Conservation (phyloP, 257 asterid species). For the Gardenia jasminoides region DNA sequence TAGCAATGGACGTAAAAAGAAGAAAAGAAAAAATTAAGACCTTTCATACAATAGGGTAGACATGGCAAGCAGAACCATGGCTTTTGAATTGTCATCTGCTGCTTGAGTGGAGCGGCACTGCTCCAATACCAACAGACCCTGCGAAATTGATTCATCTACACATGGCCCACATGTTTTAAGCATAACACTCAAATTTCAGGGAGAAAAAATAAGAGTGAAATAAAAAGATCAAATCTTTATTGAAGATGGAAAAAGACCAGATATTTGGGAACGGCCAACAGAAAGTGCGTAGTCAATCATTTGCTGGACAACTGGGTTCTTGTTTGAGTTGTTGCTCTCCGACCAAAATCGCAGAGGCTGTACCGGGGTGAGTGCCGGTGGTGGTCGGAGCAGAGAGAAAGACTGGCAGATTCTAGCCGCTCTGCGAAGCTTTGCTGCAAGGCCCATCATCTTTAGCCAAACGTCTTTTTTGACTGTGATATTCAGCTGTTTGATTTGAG, state of each 20-base stretch:
- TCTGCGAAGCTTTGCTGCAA: conserved; percentile 45
- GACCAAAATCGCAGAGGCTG: conserved; percentile 39
- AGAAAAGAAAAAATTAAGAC: conserved; percentile 14
- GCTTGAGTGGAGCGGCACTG: conserved; percentile 77
- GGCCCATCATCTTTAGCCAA: conserved; percentile 41
- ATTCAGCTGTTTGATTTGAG: too few species aligned
- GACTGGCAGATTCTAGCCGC: conserved; percentile 29
- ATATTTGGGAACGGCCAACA: conserved; percentile 64
- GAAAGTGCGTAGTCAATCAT: conserved; percentile 80
- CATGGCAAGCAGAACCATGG: conserved; percentile 72
- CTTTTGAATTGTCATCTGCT: conserved; percentile 70
- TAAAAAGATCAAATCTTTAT: too few species aligned
- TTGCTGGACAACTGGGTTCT: conserved; percentile 62
- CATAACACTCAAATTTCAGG: not conserved
- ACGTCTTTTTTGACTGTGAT: not conserved
- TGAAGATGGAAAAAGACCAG: conserved; percentile 44
- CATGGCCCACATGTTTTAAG: not conserved
- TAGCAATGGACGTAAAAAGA: not conserved
- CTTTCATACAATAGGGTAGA: conserved; percentile 77
- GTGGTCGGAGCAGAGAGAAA: conserved; percentile 31
- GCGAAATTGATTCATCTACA: conserved; percentile 75
- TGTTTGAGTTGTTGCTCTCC: conserved; percentile 10
- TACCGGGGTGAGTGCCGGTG: conserved; percentile 28
- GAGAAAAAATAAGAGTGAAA: not conserved
- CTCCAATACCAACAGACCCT: conserved; percentile 70